A percentile compares a stretch with the other conserved stretches of the same genome.
Evolutionary conservation across 495 filamentous ascomycete species (phyloP).

Genomic region (Daldinia decipiens): DNA sequence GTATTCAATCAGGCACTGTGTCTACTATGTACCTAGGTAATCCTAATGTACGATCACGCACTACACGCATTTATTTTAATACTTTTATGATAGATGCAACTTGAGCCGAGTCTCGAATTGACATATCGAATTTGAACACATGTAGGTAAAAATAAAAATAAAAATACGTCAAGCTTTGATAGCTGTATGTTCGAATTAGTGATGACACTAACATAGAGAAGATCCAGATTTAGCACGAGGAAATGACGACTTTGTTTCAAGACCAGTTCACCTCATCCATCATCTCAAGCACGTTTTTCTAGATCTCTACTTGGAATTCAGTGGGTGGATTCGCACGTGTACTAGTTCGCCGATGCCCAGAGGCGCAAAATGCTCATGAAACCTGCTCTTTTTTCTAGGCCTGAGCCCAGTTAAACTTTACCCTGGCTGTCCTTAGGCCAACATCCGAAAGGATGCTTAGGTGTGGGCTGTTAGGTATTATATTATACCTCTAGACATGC

Average conservation of each 20-base stretch:
- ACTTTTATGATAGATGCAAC: not conserved
- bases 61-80: not conserved
- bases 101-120: not conserved
- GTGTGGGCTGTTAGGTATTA: conserved; percentile 7
- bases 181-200: conserved; percentile 13
- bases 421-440: conserved; percentile 5
- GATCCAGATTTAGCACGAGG: conserved; percentile 27
- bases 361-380: conserved; percentile 22
- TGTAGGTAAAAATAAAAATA: not conserved
- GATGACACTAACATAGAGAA: not conserved
- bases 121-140: not conserved
- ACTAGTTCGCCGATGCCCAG: conserved; percentile 30
- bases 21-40: not conserved
- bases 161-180: conserved; percentile 4
- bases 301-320: conserved; percentile 19
- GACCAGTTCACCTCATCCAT: conserved; percentile 44
- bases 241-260: conserved; percentile 35
- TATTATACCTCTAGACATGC: not conserved
- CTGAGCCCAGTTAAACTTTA: conserved; percentile 14
- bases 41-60: not conserved
- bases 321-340: conserved; percentile 39
- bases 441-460: conserved; percentile 22
- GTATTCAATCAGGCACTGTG: conserved; percentile 11
- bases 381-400: conserved; percentile 7
- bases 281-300: conserved; percentile 46